These are phyloP conservation scores for Adenanthera pavonina DNA, from an alignment of 306 rosid species.

Conservation along the genomic window DNA sequence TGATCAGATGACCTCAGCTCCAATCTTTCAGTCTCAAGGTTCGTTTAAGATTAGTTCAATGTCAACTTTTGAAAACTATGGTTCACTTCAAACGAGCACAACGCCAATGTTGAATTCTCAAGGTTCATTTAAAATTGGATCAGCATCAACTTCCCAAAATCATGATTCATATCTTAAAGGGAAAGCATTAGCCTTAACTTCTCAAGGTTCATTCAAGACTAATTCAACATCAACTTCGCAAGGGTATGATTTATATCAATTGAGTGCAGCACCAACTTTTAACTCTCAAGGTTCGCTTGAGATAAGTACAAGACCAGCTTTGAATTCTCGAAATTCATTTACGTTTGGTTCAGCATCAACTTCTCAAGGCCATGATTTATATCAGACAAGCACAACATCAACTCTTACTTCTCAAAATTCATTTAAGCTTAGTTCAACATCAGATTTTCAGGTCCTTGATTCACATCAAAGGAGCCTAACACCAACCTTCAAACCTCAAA, in stretches of 20 bases:
- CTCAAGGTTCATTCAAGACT: not conserved
- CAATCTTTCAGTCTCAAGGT: not conserved
- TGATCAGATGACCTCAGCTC: not conserved
- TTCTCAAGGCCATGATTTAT: not conserved
- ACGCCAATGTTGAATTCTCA: not conserved
- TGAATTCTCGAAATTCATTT: not conserved
- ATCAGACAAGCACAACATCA: not conserved
- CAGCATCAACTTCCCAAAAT: not conserved
- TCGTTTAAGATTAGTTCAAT: not conserved
- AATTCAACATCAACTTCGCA: not conserved
- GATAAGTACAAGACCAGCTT: not conserved
- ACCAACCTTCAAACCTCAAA: not conserved
- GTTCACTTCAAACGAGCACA: not conserved
- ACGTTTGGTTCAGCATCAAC: not conserved
- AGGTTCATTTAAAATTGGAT: not conserved
- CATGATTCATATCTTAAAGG: not conserved
- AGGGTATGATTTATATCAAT: not conserved
- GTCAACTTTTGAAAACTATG: not conserved
- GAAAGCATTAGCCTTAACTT: not conserved
- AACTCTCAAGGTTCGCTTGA: not conserved
- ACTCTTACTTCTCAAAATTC: not conserved
- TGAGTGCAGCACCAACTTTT: not conserved
- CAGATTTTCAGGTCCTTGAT: not conserved
- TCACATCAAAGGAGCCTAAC: not conserved
- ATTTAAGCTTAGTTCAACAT: not conserved